Base-by-base conservation (phyloP, 371 early-diverging fungal species). In the Smittium mucronatum region DNA sequence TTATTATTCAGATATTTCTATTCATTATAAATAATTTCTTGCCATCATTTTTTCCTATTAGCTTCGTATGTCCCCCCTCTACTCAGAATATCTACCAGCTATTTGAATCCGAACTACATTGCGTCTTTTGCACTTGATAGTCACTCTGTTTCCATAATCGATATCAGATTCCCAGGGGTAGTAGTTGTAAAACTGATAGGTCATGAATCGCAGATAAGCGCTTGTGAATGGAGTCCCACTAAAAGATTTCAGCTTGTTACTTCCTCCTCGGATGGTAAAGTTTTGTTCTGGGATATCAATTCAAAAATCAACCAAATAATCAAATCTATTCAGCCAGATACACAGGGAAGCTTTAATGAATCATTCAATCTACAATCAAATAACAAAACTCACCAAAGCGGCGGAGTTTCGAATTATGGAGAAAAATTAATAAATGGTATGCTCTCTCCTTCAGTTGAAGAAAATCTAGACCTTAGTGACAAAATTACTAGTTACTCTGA, bases 41-140 rank as follows among this genome's bases (percentile, higher is more conserved):
- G 26, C 26, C 28, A 16, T 21, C 11, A n/a, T 28, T 28, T 59
- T 15, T 16, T 16, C 2, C 8, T 16, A 59, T 21, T 59, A 59
- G 59, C 59, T 15, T 59, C 59, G 68, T 80, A 67, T 68, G 78
- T 29, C 28, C 81, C 73, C n/a, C 89, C 95, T 1, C 81, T 97
- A 25, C 78, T 96, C 65, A 85, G 96, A 11, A 73, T 97, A 2
- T 81, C 88, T 57, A 97, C 94, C 84, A 96, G 93, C 78, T 84
- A 87, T 64, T 80, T 88, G 58, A 94, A 96, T 64, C 81, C 89
- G 1, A 92, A 95, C 78, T 88, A 92, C 73, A 76, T 98, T 28
- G 94, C 95, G 0, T 92, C 95, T 0, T 89, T 97, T 73, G 89
- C 89, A 69, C 85, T 89, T 82, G 92, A 93, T 68, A 88, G 92